Base-by-base conservation (phyloP, 805 yeast genomes). In the Sporopachydermia lactativora region DNA sequence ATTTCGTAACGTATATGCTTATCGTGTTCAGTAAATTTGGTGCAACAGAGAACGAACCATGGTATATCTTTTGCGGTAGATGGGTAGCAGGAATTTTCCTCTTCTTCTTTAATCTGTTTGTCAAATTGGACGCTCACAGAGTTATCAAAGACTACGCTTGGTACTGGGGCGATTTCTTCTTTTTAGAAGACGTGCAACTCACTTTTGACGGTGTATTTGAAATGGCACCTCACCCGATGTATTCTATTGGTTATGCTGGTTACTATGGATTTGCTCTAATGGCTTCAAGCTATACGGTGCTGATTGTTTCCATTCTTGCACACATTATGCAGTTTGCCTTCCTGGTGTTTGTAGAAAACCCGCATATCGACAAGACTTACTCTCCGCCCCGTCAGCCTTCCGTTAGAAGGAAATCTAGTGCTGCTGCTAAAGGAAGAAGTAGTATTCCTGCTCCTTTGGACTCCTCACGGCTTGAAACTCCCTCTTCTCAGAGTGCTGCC, bases 121-220 rank as follows among this genome's bases (percentile, higher is more conserved):
- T 83, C 38, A 83, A 83, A 55, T 61, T 82, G 17, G 88, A 84
- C 56, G 94, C 94, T 24, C 95, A 83, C 56, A 70, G 86, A 48
- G 86, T 83, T 15, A 86, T 83, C 44, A 82, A 83, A 56, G 95
- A 83, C 54, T 83, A 77, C 54, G 95, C 95, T 6, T 83, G 95
- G 95, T 83, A 83, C 58, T 83, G 95, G 95, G 95, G 95, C 18
- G 95, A 84, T 59, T 83, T 83, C 61, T 83, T 83, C 68, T 83
- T 83, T 61, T 64, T 85, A 41, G 81, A 81, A 54, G 75, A 73
- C 42, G 59, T 67, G 36, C 78, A 79, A 43, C 67, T 83, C 50
- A 78, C 82, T 19, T 83, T 83, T 59, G 94, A 84, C 55, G 95
- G 94, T 35, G 92, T 83, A 5, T 83, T 82, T 57, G 89, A 83